Conservation (phyloP, 371 early-diverging fungal genomes). For the Rhizomucor pusillus region DNA sequence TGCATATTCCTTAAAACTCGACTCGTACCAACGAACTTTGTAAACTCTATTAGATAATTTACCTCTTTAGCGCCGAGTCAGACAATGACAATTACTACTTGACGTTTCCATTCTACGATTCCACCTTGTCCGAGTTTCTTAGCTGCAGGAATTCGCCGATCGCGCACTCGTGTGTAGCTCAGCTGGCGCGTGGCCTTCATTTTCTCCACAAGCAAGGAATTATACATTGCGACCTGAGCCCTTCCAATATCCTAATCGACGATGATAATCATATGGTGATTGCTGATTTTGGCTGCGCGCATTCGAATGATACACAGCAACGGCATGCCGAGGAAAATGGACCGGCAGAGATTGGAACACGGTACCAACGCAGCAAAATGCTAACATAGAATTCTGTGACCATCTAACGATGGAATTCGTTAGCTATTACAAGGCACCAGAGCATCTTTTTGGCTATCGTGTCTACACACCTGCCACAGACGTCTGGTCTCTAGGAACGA, state of each 20-base stretch:
- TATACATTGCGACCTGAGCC: constrained; percentile 75
- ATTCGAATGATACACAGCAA: constrained; percentile 5
- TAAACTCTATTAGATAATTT: constrained; percentile 22
- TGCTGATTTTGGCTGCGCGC: constrained; percentile 83
- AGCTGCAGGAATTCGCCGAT: constrained; percentile 3
- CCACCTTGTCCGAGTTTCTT: constrained; percentile 13
- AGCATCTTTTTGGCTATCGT: constrained; percentile 40
- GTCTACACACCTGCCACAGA: constrained; percentile 38
- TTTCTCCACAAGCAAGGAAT: constrained; percentile 62
- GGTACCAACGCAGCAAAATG: constrained; percentile 20
- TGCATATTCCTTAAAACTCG: background rate
- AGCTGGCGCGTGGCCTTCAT: constrained; percentile 56
- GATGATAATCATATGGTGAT: constrained; percentile 58
- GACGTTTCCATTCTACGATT: constrained; percentile 29
- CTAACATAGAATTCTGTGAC: background rate
- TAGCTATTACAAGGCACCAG: constrained; percentile 49
- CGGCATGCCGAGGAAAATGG: background rate
- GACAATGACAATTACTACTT: constrained; percentile 15
- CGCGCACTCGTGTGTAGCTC: constrained; percentile 28
- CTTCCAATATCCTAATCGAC: constrained; percentile 67
- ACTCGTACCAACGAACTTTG: background rate
- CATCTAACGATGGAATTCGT: background rate
- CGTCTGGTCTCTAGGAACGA: constrained; percentile 44
- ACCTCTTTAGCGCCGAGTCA: constrained; percentile 21
- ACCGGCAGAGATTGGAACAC: constrained; percentile 39